phyloP scores from a whole-genome alignment of 352 stramenopile species.

The Phytophthora foliorum region DNA sequence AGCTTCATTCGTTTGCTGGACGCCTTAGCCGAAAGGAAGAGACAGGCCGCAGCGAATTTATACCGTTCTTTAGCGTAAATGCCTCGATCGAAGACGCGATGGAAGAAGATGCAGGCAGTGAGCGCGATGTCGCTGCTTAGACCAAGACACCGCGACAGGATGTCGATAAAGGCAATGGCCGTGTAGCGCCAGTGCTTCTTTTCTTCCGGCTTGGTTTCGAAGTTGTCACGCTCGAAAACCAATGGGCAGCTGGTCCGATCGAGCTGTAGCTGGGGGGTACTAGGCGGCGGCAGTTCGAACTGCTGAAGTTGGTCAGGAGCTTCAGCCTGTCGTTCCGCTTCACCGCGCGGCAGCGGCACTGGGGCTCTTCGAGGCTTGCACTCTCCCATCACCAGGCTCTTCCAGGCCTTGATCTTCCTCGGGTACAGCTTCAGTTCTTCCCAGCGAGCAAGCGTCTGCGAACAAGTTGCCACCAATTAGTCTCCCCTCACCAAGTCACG shows the following conservation, averaged over 20 bases:
- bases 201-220: slow-evolving; percentile 65
- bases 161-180: slow-evolving; percentile 84
- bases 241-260: slow-evolving; percentile 80
- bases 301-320: slow-evolving; percentile 78
- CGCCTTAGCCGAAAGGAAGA: slow-evolving; percentile 86
- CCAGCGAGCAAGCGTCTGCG: slow-evolving; percentile 81
- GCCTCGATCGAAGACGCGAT: slow-evolving; percentile 82
- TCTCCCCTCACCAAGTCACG: not conserved
- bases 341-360: slow-evolving; percentile 62
- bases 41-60: slow-evolving; percentile 85
- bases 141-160: slow-evolving; percentile 71
- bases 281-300: slow-evolving; percentile 69
- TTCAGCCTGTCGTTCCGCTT: slow-evolving; percentile 74
- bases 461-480: not conserved
- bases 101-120: slow-evolving; percentile 83
- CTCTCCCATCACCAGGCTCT: slow-evolving; percentile 76
- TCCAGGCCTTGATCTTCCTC: slow-evolving; percentile 85
- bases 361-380: slow-evolving; percentile 67
- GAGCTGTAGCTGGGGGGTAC: slow-evolving; percentile 57
- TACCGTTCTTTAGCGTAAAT: slow-evolving; percentile 85
- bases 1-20: slow-evolving; percentile 91
- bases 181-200: slow-evolving; percentile 90
- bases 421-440: slow-evolving; percentile 86
- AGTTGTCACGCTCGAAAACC: slow-evolving; percentile 75
- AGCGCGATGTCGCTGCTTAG: slow-evolving; percentile 77